phyloP scores from a whole-genome alignment of 2,329 filamentous ascomycete species.

The Cladosporium sp. region DNA sequence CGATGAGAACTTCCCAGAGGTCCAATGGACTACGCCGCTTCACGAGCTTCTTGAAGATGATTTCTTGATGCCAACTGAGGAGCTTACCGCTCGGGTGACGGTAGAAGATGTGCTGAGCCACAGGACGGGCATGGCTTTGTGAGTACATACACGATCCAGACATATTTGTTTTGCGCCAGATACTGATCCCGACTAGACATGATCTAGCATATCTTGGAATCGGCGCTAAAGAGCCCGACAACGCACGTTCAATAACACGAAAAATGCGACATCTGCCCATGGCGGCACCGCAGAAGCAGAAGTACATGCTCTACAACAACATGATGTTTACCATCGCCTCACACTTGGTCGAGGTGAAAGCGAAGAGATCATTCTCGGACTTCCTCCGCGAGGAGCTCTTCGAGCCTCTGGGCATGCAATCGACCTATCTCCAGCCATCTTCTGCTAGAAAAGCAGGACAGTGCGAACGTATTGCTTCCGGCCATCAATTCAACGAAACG shows the following conservation, averaged over 20 bases:
- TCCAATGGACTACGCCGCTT: constrained; percentile 48
- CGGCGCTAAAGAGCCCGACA: constrained; percentile 26
- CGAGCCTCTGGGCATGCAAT: constrained; percentile 45
- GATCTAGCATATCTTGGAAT: constrained; percentile 30
- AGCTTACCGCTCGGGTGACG: constrained; percentile 39
- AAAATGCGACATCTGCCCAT: constrained; percentile 46
- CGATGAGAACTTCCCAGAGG: constrained; percentile 23
- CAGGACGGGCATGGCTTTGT: constrained; percentile 47
- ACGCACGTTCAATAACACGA: constrained; percentile 37
- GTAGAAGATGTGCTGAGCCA: constrained; percentile 54
- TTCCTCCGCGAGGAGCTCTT: constrained; percentile 43
- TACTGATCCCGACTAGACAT: constrained; percentile 25
- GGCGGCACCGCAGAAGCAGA: constrained; percentile 41
- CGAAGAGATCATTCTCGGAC: constrained; percentile 35
- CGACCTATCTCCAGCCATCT: constrained; percentile 35
- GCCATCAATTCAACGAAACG: constrained; percentile 26
- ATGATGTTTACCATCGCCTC: constrained; percentile 46
- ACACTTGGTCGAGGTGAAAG: constrained; percentile 45
- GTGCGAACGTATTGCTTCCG: constrained; percentile 34
- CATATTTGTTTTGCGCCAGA: not conserved
- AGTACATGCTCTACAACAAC: constrained; percentile 47
- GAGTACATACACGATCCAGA: constrained; percentile 30
- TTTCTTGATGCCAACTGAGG: constrained; percentile 47
- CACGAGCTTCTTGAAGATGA: constrained; percentile 48
- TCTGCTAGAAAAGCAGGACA: constrained; percentile 19